These are phyloP conservation scores for Cubamyces lactineus DNA, from an alignment of 768 basidiomycete species.

Conservation along the genomic window DNA sequence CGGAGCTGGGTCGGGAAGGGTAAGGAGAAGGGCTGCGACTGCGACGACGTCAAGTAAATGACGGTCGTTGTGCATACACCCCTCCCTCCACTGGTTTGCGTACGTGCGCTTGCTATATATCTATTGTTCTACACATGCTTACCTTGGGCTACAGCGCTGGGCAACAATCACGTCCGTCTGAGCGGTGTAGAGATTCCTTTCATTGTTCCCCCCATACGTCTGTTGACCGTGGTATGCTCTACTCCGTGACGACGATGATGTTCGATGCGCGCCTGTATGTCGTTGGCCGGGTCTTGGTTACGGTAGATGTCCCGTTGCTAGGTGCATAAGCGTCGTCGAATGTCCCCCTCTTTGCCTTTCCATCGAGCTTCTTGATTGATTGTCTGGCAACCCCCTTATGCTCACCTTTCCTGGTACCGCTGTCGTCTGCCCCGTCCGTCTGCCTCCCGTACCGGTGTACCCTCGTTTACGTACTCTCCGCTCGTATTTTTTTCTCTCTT, in stretches of 20 bases:
- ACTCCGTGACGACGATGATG: conserved; percentile 32
- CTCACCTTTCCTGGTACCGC: neutral
- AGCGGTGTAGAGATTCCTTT: conserved; percentile 27
- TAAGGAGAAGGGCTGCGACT: conserved; percentile 43
- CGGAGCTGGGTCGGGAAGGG: conserved; percentile 63
- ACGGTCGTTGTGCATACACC: conserved; percentile 3
- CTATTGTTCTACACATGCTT: conserved; percentile 3
- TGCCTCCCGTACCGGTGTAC: neutral
- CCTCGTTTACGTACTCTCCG: neutral
- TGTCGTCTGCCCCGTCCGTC: neutral
- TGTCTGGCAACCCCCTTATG: conserved; percentile 16
- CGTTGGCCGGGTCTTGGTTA: conserved; percentile 19
- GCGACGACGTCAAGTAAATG: conserved; percentile 45
- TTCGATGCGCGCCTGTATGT: conserved; percentile 18
- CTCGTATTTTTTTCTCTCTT: neutral
- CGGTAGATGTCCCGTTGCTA: conserved; percentile 15
- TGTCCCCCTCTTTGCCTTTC: conserved; percentile 17
- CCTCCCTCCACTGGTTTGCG: conserved; percentile 32
- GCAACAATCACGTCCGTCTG: conserved; percentile 38
- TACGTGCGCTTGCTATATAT: conserved; percentile 23
- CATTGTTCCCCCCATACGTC: conserved; percentile 21
- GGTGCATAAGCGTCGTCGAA: conserved; percentile 9
- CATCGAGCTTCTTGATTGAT: conserved; percentile 20
- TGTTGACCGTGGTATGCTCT: conserved; percentile 25
- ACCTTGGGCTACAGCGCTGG: conserved; percentile 22